Conservation (phyloP, 176 grass and related monocot genomes). For the Coix lacrymajobi region DNA sequence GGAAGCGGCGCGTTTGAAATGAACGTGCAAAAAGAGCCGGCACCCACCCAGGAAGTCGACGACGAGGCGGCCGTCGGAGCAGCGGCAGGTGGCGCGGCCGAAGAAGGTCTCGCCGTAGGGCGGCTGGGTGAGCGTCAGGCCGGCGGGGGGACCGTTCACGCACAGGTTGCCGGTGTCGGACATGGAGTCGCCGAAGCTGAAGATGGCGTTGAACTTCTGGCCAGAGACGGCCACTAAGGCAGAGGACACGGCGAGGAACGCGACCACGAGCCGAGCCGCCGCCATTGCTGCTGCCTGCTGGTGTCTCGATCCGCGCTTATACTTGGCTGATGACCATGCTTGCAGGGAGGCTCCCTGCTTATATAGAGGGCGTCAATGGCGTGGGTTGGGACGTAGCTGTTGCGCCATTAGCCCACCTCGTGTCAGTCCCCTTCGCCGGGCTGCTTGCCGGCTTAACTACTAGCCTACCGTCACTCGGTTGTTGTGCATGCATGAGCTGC, state of each 20-base stretch:
- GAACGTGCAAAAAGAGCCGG: background rate
- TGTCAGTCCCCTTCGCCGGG: background rate
- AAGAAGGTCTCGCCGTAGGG: slow-evolving; percentile 88
- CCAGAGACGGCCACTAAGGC: slow-evolving; percentile 26
- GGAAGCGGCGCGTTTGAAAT: slow-evolving; percentile 38
- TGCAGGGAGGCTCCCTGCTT: background rate
- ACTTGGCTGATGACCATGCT: background rate
- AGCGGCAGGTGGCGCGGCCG: slow-evolving; percentile 74
- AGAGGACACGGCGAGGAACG: slow-evolving; percentile 12
- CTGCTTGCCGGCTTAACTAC: background rate
- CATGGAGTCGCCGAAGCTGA: slow-evolving; percentile 87
- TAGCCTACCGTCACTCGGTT: background rate
- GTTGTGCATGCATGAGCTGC: slow-evolving; percentile 32
- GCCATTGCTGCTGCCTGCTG: slow-evolving; percentile 40
- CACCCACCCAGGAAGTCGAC: slow-evolving; percentile 70
- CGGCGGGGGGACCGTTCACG: slow-evolving; percentile 52
- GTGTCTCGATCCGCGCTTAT: background rate
- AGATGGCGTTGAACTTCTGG: slow-evolving; percentile 77
- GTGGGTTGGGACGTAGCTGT: slow-evolving; percentile 39
- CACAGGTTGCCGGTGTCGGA: slow-evolving; percentile 91
- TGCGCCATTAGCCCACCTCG: slow-evolving; percentile 36
- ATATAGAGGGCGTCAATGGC: slow-evolving; percentile 31
- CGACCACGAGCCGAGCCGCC: slow-evolving; percentile 13
- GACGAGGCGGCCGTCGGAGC: slow-evolving; percentile 90
- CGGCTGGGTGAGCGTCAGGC: slow-evolving; percentile 59